Conservation (phyloP, 1,284 basidiomycete genomes). For the Trichosporon sp. region DNA sequence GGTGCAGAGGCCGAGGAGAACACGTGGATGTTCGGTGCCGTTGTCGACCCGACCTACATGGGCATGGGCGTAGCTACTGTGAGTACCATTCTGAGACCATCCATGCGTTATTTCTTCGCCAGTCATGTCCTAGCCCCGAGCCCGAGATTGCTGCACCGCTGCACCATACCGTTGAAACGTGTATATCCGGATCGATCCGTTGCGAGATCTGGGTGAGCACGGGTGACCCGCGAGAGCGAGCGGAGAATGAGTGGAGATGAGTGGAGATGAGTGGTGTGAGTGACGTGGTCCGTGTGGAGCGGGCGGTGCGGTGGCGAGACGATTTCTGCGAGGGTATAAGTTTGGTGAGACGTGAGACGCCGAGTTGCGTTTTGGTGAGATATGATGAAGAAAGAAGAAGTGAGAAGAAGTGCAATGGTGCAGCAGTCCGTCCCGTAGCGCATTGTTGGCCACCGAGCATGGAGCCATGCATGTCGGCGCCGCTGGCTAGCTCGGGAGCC, state of each 20-base stretch:
- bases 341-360: background rate
- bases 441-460: constrained; percentile 2
- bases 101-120: background rate
- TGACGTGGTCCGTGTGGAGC: constrained; percentile 5
- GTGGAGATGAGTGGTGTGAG: background rate
- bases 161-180: background rate
- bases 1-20: background rate
- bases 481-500: background rate
- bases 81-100: background rate
- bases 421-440: background rate
- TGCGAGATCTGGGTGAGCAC: background rate
- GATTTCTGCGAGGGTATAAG: background rate
- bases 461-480: constrained; percentile 11
- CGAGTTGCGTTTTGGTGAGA: background rate
- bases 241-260: background rate
- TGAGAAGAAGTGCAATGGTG: background rate
- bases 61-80: constrained; percentile 17
- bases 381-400: background rate
- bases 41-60: constrained; percentile 16
- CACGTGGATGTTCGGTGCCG: constrained; percentile 18
- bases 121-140: background rate
- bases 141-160: background rate
- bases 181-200: background rate
- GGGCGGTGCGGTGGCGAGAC: background rate
- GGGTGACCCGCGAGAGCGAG: background rate